These are phyloP conservation scores for Tricholoma flavovirens DNA, from an alignment of 768 basidiomycete genomes.

Conservation along the genomic window DNA sequence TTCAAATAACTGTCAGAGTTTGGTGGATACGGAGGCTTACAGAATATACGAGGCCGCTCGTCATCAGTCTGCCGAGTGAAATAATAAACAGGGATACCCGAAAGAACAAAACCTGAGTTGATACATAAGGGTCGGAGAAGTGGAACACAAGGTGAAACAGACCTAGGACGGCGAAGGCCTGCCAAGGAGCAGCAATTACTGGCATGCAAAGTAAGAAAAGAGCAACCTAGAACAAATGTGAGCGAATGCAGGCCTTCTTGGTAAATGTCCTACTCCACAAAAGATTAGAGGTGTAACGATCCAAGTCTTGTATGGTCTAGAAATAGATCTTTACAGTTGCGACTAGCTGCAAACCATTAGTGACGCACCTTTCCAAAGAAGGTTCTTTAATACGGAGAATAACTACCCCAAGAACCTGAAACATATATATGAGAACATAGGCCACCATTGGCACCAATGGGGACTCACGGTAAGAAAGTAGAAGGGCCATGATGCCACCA, in stretches of 20 bases:
- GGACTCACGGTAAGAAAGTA: constrained; percentile 73
- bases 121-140: constrained; percentile 1
- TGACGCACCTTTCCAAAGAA: constrained; percentile 58
- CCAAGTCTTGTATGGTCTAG: constrained; percentile 91
- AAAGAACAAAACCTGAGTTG: constrained; percentile 62
- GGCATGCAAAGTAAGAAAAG: constrained; percentile 92
- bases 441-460: neutral
- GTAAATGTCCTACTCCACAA: constrained; percentile 57
- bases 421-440: neutral
- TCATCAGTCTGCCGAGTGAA: constrained; percentile 54
- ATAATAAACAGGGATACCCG: constrained; percentile 81
- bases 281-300: constrained; percentile 87
- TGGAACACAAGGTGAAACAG: constrained; percentile 15
- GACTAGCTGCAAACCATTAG: neutral
- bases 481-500: constrained; percentile 83
- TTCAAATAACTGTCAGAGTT: neutral
- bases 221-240: constrained; percentile 53
- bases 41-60: constrained; percentile 32
- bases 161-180: constrained; percentile 87
- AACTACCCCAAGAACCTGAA: constrained; percentile 79
- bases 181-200: constrained; percentile 84
- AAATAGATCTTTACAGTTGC: neutral
- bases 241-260: neutral
- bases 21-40: constrained; percentile 28
- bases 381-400: constrained; percentile 90